Conservation (phyloP, 129 eudicot genomes). For the Chrysanthemum makinoi region DNA sequence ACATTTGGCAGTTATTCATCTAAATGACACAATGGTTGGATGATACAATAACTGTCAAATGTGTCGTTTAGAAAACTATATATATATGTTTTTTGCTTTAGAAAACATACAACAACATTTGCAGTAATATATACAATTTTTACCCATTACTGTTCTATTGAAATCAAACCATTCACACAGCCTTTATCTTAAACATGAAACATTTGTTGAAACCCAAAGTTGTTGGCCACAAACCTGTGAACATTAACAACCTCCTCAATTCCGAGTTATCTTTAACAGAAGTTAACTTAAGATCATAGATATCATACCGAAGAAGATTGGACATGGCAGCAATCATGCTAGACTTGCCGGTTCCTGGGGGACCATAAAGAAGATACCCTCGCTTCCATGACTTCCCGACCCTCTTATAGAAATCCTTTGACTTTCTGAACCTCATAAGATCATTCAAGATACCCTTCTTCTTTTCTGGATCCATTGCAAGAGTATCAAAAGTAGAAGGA, state of each 20-base stretch:
- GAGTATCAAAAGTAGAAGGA: conserved; percentile 37
- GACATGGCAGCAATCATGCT: conserved; percentile 42
- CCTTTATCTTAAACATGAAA: too few species aligned
- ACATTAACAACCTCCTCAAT: conserved; percentile 27
- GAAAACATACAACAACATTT: too few species aligned
- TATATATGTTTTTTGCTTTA: too few species aligned
- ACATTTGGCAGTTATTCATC: too few species aligned
- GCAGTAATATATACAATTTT: too few species aligned
- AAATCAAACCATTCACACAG: too few species aligned
- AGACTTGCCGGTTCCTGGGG: conserved; percentile 35
- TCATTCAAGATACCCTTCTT: conserved; percentile 29
- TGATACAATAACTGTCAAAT: too few species aligned
- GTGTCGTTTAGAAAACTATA: too few species aligned
- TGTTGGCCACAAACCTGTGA: too few species aligned
- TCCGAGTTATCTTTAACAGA: conserved; percentile 29
- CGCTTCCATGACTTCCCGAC: conserved; percentile 35
- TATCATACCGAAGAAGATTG: conserved; percentile 28
- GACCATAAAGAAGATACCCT: conserved; percentile 32
- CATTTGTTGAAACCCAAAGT: too few species aligned
- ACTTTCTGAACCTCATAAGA: conserved; percentile 18
- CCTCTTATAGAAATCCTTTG: conserved; percentile 31
- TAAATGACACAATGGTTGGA: too few species aligned
- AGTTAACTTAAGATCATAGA: conserved; percentile 32
- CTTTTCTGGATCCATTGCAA: conserved; percentile 36
- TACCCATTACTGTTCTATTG: too few species aligned